Evolutionary conservation across 768 basidiomycete species (phyloP).

Genomic region (Holtermannia corniformis): DNA sequence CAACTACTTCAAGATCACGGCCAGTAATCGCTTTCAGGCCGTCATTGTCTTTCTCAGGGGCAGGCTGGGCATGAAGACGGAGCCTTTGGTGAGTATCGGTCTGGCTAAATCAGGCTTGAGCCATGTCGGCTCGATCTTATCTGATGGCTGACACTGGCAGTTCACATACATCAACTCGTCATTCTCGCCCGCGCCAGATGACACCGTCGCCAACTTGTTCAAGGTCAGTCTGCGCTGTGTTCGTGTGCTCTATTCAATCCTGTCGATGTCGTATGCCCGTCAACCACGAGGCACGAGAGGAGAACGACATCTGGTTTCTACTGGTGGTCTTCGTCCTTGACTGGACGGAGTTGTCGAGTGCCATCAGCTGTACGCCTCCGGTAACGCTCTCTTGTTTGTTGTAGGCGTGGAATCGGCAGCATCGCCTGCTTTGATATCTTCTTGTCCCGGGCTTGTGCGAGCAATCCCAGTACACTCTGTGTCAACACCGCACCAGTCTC

Average conservation of each 20-base stretch:
- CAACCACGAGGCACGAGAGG: no score
- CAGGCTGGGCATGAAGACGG: constrained; percentile 80
- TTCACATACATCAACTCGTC: constrained; percentile 59
- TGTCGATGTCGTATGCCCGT: no score
- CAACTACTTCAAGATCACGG: constrained; percentile 96
- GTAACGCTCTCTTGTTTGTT: no score
- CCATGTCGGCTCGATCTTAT: background rate
- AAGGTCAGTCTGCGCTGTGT: constrained; percentile 50
- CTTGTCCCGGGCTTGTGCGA: no score
- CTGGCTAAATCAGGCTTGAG: background rate
- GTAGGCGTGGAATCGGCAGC: no score
- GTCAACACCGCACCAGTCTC: no score
- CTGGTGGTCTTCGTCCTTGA: background rate
- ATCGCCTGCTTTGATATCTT: no score
- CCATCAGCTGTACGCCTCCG: no score
- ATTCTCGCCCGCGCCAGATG: constrained; percentile 74
- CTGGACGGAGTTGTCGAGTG: no score
- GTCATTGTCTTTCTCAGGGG: constrained; percentile 87
- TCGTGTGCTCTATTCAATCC: no score
- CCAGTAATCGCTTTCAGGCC: constrained; percentile 85
- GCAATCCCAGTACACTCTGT: no score
- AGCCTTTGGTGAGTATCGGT: constrained; percentile 65
- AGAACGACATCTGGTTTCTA: no score
- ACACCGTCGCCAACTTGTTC: constrained; percentile 66
- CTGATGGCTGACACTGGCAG: constrained; percentile 12